phyloP scores from a whole-genome alignment of 2,329 filamentous ascomycete genomes.

The Botrytis paeoniae region DNA sequence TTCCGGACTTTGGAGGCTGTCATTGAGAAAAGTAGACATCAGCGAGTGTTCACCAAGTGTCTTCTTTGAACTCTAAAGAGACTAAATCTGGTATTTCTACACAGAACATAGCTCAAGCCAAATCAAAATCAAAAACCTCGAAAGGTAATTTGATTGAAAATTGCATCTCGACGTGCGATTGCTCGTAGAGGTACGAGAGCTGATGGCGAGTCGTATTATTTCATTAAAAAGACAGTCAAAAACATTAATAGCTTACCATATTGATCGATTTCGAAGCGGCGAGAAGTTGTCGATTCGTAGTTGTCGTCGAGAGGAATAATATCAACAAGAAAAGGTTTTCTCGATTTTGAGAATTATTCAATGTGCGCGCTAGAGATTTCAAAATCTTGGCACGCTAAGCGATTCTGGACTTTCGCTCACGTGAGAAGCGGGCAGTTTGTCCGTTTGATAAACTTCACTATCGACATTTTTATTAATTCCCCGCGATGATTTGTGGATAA shows the following conservation, averaged over 20 bases:
- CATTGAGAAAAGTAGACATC: constrained; percentile 99
- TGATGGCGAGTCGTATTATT: constrained; percentile 35
- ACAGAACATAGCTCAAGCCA: constrained; percentile 59
- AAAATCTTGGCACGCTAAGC: constrained; percentile 31
- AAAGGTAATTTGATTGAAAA: constrained; percentile 35
- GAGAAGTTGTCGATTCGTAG: constrained; percentile 25
- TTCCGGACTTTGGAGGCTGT: constrained; percentile 97
- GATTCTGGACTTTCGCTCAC: not conserved
- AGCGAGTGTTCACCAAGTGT: constrained; percentile 78
- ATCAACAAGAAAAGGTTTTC: constrained; percentile 29
- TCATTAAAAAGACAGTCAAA: constrained; percentile 32
- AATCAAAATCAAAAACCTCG: constrained; percentile 51
- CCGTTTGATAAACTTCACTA: constrained; percentile 19
- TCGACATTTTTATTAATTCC: constrained; percentile 19
- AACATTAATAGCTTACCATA: constrained; percentile 58
- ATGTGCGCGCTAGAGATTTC: constrained; percentile 24
- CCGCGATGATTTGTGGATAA: constrained; percentile 7
- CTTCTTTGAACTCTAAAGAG: constrained; percentile 95
- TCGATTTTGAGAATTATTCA: constrained; percentile 6
- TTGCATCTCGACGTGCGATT: constrained; percentile 40
- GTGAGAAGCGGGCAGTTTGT: constrained; percentile 19
- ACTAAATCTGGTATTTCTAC: constrained; percentile 42
- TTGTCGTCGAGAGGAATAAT: constrained; percentile 28
- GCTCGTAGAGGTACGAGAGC: constrained; percentile 42
- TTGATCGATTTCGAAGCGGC: constrained; percentile 46